phyloP scores from a whole-genome alignment of 257 asterid genomes.

The Solanum clarkiae region DNA sequence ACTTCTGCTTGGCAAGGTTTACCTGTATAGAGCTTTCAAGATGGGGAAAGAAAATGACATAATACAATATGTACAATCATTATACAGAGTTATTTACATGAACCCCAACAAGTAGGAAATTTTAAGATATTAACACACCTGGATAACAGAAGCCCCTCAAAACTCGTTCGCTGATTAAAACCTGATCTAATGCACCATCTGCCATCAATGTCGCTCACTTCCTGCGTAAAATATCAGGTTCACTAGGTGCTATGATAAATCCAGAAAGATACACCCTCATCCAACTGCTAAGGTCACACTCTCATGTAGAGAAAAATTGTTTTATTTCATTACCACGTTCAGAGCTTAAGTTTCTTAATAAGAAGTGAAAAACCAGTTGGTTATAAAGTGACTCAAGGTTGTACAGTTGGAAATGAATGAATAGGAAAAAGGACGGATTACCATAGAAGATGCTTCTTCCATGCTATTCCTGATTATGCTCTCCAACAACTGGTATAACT shows the following conservation, averaged over 20 bases:
- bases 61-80: not conserved
- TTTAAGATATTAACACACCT: conserved; percentile 46
- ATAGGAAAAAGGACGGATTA: conserved; percentile 14
- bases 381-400: not conserved
- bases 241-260: not conserved
- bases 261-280: not conserved
- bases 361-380: not conserved
- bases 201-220: conserved; percentile 63
- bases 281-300: not conserved
- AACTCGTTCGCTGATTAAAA: conserved; percentile 22
- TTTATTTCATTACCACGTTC: not conserved
- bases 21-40: not conserved
- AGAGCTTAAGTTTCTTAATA: not conserved
- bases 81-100: not conserved
- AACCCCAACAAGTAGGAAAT: conserved; percentile 2
- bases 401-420: not conserved
- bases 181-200: conserved; percentile 87
- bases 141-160: conserved; percentile 76
- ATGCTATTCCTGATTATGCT: conserved; percentile 60
- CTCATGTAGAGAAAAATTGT: not conserved
- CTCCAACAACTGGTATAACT: conserved; percentile 74
- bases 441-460: conserved; percentile 48
- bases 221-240: conserved; percentile 27
- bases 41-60: not conserved
- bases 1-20: not conserved